These are phyloP conservation scores for Hypoxylon sp. DNA, from an alignment of 2,329 filamentous ascomycete species.

Conservation along the genomic window DNA sequence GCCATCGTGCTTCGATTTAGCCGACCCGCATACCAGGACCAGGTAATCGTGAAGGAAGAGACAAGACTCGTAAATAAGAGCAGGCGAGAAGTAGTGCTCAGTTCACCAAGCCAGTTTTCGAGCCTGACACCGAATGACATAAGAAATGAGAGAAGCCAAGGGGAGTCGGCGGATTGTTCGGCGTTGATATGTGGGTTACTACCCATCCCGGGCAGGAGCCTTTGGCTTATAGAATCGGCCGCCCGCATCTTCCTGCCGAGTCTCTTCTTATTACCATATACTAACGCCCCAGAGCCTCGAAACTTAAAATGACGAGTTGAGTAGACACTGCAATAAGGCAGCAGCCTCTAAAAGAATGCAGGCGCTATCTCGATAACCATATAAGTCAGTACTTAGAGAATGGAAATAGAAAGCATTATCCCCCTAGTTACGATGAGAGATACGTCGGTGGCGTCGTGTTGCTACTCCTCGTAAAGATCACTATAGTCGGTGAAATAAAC, in stretches of 20 bases:
- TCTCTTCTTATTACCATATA: slow-evolving; percentile 6
- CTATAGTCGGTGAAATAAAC: slow-evolving; percentile 16
- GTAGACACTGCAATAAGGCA: not conserved
- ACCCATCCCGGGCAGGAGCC: slow-evolving; percentile 24
- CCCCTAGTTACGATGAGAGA: slow-evolving; percentile 1
- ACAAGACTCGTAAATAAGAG: slow-evolving; percentile 45
- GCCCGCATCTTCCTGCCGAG: slow-evolving; percentile 19
- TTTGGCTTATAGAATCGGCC: slow-evolving; percentile 22
- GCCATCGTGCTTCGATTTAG: slow-evolving; percentile 33
- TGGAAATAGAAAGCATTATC: slow-evolving; percentile 1
- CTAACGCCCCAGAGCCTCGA: slow-evolving; percentile 4
- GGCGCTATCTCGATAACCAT: not conserved
- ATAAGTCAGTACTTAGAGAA: not conserved
- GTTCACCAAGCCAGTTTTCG: slow-evolving; percentile 41
- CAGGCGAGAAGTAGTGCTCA: slow-evolving; percentile 42
- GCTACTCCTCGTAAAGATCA: not conserved
- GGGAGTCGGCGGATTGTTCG: slow-evolving; percentile 31
- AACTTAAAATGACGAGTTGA: not conserved
- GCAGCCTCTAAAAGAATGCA: not conserved
- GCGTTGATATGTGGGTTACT: slow-evolving; percentile 22
- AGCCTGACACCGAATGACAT: slow-evolving; percentile 35
- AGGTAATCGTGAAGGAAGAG: slow-evolving; percentile 37
- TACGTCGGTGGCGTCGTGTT: slow-evolving; percentile 4
- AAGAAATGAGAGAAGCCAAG: slow-evolving; percentile 34
- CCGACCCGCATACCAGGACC: slow-evolving; percentile 35